Conservation (phyloP, 768 basidiomycete genomes). For the Boletus rubescentipes region DNA sequence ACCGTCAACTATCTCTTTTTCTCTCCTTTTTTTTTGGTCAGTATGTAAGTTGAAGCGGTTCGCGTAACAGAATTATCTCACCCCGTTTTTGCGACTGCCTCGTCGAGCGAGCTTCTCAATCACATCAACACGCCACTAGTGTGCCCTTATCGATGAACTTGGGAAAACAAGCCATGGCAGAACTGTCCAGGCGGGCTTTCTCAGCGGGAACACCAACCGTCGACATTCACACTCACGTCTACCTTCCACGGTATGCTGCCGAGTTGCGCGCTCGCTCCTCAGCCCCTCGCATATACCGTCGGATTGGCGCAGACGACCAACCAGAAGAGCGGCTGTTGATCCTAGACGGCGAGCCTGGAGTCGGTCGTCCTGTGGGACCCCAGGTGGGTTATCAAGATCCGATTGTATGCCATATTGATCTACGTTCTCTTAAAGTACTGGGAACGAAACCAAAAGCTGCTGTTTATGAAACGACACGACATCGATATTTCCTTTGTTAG, state of each 20-base stretch:
- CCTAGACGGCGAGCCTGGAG: constrained; percentile 75
- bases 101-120: constrained; percentile 13
- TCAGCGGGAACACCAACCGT: constrained; percentile 46
- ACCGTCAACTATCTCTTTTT: background rate
- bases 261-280: constrained; percentile 61
- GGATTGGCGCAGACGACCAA: constrained; percentile 41
- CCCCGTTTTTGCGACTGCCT: constrained; percentile 5
- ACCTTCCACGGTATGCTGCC: constrained; percentile 74
- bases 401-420: constrained; percentile 10
- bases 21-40: constrained; percentile 1
- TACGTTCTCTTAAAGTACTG: constrained; percentile 53
- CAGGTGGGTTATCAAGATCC: constrained; percentile 45
- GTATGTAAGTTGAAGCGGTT: constrained; percentile 13
- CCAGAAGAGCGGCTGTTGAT: constrained; percentile 73
- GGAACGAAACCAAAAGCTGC: constrained; percentile 74
- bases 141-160: constrained; percentile 30
- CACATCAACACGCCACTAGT: constrained; percentile 8
- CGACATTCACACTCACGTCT: constrained; percentile 87
- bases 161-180: constrained; percentile 25
- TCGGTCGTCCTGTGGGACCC: constrained; percentile 76
- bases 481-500: constrained; percentile 81
- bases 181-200: constrained; percentile 19
- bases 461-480: constrained; percentile 82
- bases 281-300: constrained; percentile 66
- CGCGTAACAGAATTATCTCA: constrained; percentile 21